Base-by-base conservation (phyloP, 371 early-diverging fungal species). In the Mortierella sp. region DNA sequence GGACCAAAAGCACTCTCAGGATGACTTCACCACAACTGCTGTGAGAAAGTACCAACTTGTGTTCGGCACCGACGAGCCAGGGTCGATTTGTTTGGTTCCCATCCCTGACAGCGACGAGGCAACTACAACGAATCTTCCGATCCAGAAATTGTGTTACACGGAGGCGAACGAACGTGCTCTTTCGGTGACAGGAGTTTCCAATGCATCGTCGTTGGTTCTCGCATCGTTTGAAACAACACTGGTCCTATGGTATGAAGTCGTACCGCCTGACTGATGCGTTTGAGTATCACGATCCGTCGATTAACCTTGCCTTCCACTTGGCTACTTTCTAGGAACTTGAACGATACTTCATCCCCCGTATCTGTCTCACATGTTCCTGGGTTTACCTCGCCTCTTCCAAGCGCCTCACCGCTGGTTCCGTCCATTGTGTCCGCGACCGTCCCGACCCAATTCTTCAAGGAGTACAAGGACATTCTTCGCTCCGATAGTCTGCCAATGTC, bases 401-500 rank as follows among this genome's bases (percentile, higher is more conserved):
- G 54, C 17, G 46, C 22, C n/a, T 41, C 22, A 6, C 22, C 31
- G 4, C 4, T 43, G 40, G 40, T 41, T 1, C 61, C 61, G 6
- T 3, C 12, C 25, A 27, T 66, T 27, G 28, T 72, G 14, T 66
- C 58, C 10, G 66, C 72, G 2, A 49, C 61, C 1, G 62, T 72
- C 2, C 72, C 72, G 34, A 3, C 37, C 17, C 39, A 51, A n/a
- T 71, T 57, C 27, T 61, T 66, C 43, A 43, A 65, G n/a, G 45
- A 60, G 17, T 60, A 54, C 44, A 31, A 53, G 31, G 21, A 48
- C 6, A 16, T 37, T 8, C 45, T 69, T 6, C 34, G 41, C 1
- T 25, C 25, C n/a, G 50, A 64, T 9, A 24, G 13, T n/a, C 9
- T 60, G n/a, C 40, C 46, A 14, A 48, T 54, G 1, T 57, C 62